A percentile compares a stretch with the other conserved stretches of the same genome.
Conservation (phyloP, 2,329 filamentous ascomycete species). For the Trichoderma cornu-damae region DNA sequence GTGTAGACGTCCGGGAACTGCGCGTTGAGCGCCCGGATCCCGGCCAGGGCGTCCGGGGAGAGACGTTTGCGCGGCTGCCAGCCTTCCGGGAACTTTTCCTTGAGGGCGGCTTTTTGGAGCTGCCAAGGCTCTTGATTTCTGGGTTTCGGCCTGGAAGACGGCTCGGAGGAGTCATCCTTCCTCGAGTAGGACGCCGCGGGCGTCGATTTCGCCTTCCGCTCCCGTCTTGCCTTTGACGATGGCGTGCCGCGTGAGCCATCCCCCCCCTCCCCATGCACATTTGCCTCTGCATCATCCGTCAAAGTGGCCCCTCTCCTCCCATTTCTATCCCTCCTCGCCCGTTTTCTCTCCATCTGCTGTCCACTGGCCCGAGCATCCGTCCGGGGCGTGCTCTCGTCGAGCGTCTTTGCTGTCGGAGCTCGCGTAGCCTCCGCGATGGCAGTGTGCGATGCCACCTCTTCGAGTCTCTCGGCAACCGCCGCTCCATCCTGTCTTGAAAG, state of each 20-base stretch:
- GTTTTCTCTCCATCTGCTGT: background rate
- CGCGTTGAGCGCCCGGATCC: slow-evolving; percentile 75
- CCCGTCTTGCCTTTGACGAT: background rate
- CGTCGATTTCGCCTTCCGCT: background rate
- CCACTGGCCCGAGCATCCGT: background rate
- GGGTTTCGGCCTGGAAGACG: background rate
- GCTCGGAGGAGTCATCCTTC: too few species aligned
- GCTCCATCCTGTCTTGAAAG: slow-evolving; percentile 21
- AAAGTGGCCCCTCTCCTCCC: background rate
- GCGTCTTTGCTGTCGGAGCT: background rate
- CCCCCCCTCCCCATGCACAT: background rate
- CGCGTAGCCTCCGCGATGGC: background rate
- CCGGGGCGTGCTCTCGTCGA: background rate
- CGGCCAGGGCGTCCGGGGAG: slow-evolving; percentile 87
- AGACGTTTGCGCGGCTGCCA: slow-evolving; percentile 83
- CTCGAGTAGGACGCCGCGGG: background rate
- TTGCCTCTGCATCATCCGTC: background rate
- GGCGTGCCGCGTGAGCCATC: background rate
- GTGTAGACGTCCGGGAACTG: slow-evolving; percentile 74
- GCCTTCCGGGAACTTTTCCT: slow-evolving; percentile 71
- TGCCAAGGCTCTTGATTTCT: slow-evolving; percentile 53
- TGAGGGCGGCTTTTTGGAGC: slow-evolving; percentile 67
- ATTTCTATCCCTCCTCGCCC: background rate
- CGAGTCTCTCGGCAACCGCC: slow-evolving; percentile 11
- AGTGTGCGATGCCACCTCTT: slow-evolving; percentile 17